Evolutionary conservation across 2,329 filamentous ascomycete genomes (phyloP), one percentile per base, ranked within the genome.

Genomic region (Byssothecium circinans): DNA sequence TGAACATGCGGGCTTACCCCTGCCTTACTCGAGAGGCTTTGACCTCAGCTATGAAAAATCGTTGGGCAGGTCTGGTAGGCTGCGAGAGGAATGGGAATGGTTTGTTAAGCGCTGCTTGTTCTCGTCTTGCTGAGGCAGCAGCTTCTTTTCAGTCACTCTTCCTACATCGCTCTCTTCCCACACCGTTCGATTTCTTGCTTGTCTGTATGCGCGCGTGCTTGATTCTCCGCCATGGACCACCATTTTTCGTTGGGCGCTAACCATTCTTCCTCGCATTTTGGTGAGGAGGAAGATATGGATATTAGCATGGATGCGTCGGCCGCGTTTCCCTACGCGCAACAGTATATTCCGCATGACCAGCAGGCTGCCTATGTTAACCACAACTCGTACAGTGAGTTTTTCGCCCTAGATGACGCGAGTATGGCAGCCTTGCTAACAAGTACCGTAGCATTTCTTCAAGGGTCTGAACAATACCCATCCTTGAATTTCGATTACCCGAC

Each of bases 1-100:
- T 61, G 59, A 62, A 62, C 38, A 47, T 56, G 51, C 50, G 41
- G 44, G 54, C 44, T 58, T 53, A 56, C 52, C 50, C 53, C 48
- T 52, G 41, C 44, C 46, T 52, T 36, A 27, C 34, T 22, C 40
- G 45, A 40, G 38, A 52, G 45, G 42, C 41, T 49, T 45, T 40
- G 19, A 8, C 23, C 36, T 47, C 39, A 45, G 42, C 42, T 19
- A 29, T 42, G 35, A 41, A 33, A 7, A 35, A 20, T 25, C n/a
- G 41, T 44, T 49, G 41, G 25, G 25, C 11, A 27, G 25, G 29
- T 32, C 8, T 12, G 29, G 29, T n/a, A 32, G 29, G 29, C 14
- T 14, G 29, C 8, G 14, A 32, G 29, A 32, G 12, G 14, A 32
- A 32, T 7, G 29, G 29, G 29, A 32, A 43, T 44, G 36, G 29